phyloP scores from a whole-genome alignment of 306 rosid genomes.

The Ochetophila trinervis region DNA sequence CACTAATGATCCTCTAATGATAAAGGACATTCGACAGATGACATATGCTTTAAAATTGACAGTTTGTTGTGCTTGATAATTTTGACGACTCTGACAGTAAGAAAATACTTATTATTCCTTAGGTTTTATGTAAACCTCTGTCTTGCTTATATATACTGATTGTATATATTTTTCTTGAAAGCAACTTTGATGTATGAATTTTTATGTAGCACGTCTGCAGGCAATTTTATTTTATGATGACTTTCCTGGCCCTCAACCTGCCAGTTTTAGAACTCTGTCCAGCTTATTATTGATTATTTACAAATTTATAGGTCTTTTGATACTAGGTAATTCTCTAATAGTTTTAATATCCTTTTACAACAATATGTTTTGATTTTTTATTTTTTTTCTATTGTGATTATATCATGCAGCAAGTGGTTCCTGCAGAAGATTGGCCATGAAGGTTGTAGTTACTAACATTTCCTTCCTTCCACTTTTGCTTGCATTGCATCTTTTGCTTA shows the following conservation, averaged over 20 bases:
- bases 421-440: constrained; percentile 94
- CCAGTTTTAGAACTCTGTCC: not conserved
- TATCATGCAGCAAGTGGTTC: constrained; percentile 92
- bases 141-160: too few species aligned
- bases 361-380: not conserved
- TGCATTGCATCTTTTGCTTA: not conserved
- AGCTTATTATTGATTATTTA: constrained; percentile 2
- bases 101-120: too few species aligned
- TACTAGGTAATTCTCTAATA: constrained; percentile 9
- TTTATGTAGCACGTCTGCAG: too few species aligned
- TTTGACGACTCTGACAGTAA: not conserved
- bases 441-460: constrained; percentile 41
- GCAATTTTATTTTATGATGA: not conserved
- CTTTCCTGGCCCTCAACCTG: not conserved
- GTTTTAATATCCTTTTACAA: not conserved
- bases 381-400: constrained; percentile 28
- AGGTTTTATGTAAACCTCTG: too few species aligned
- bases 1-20: not conserved
- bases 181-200: too few species aligned
- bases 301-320: constrained; percentile 4
- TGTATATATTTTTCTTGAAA: too few species aligned
- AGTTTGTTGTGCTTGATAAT: not conserved
- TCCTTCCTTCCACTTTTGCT: constrained; percentile 8
- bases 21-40: not conserved
- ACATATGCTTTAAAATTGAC: too few species aligned